Base-by-base conservation (phyloP, 495 filamentous ascomycete genomes). In the Barbatosphaeria neglecta region DNA sequence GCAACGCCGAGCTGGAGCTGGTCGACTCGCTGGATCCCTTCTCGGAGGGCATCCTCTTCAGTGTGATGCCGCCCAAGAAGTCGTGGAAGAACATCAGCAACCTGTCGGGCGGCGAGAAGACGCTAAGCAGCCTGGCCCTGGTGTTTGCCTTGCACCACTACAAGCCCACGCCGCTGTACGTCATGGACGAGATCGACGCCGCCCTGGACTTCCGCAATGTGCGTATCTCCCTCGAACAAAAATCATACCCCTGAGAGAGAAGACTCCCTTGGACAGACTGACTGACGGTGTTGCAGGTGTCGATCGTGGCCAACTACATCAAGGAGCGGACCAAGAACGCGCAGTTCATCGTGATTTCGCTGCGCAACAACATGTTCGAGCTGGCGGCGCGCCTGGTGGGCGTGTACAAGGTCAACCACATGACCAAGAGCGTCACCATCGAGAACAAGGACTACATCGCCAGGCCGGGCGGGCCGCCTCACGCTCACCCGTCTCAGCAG, bases 281-380 rank as follows among this genome's bases (percentile, higher is more conserved):
- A 31, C n/a, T 15, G n/a, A n/a, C n/a, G n/a, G n/a, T 37, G 28
- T 15, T 22, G 17, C 48, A 94, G 87, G 92, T 98, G 24, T 95
- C 89, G 1, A 98, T 98, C 61, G 92, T 98, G 37, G 92, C 92
- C 27, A 89, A 86, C 43, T 98, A 98, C 58, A 98, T 98, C 74
- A 96, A 96, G 67, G 90, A 97, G 67, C 75, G 92, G 41, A 98
- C 92, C 44, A 97, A 97, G 76, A 97, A 98, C 61, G 92, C 92
- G 0, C 92, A 98, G 59, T 98, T 98, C 64, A 92, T 98, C 55
- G 92, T 98, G 53, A 98, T 98, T 55, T 96, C 90, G 13, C 70
- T 98, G 55, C 75, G 92, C 57, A 98, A 98, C 68, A 98, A 98
- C 70, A 98, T 98, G 92, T 98, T 98, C 67, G 92, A 98, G 72